Evolutionary conservation across 2,329 filamentous ascomycete genomes (phyloP).

Genomic region (Pseudogymnoascus sp.): DNA sequence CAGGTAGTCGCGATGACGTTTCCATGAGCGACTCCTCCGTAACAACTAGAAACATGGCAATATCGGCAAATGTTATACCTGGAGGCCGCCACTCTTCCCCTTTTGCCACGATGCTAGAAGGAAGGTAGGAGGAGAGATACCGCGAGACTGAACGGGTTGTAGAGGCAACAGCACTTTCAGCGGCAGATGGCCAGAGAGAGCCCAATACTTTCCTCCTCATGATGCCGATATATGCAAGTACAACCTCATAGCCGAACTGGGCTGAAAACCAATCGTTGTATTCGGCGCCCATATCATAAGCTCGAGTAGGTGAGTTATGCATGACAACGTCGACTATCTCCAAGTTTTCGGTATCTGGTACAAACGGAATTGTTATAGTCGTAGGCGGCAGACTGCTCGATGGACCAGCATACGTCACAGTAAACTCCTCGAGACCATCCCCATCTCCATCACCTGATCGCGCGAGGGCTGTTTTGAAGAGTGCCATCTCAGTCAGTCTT

Average conservation of each 20-base stretch:
- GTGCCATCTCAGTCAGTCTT: conserved; percentile 47
- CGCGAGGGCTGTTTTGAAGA: conserved; percentile 52
- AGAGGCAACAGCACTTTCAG: conserved; percentile 11
- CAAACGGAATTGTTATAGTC: conserved; percentile 40
- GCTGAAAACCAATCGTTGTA: conserved; percentile 60
- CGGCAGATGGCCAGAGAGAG: conserved; percentile 37
- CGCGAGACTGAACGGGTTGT: conserved; percentile 29
- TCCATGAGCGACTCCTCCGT: conserved; percentile 61
- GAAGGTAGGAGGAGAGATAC: conserved; percentile 28
- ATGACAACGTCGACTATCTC: conserved; percentile 45
- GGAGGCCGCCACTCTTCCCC: background rate
- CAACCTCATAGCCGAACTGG: conserved; percentile 52
- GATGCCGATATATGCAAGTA: conserved; percentile 57
- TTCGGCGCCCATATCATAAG: conserved; percentile 52
- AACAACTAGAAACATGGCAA: conserved; percentile 65
- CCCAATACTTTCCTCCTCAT: conserved; percentile 54
- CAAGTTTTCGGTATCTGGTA: conserved; percentile 38
- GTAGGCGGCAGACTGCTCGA: background rate
- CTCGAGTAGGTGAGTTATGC: conserved; percentile 48
- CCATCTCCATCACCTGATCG: conserved; percentile 25
- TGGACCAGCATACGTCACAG: conserved; percentile 32
- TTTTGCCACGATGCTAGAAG: conserved; percentile 5
- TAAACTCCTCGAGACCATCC: conserved; percentile 18
- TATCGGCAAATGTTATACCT: conserved; percentile 60
- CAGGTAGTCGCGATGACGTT: conserved; percentile 48